Evolutionary conservation across 2,329 filamentous ascomycete genomes (phyloP).

Genomic region (Colletotrichum musae): DNA sequence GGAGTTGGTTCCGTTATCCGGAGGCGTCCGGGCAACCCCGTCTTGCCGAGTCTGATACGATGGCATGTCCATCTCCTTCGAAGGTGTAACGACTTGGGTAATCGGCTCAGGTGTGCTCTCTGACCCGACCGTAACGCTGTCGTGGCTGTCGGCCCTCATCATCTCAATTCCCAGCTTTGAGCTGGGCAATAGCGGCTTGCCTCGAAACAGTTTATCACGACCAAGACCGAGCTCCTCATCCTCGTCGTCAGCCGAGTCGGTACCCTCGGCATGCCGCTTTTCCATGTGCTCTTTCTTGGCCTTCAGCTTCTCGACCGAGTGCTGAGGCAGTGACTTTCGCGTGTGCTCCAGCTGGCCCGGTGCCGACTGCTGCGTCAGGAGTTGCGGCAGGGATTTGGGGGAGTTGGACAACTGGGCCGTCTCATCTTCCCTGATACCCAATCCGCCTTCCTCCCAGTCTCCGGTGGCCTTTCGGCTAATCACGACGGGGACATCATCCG

Average conservation of each 20-base stretch:
- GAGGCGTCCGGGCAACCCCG: constrained; percentile 47
- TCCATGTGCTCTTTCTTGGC: constrained; percentile 83
- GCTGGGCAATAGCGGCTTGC: constrained; percentile 75
- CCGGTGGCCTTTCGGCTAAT: constrained; percentile 80
- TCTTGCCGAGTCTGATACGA: constrained; percentile 46
- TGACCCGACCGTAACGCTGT: constrained; percentile 75
- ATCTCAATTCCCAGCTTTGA: constrained; percentile 97
- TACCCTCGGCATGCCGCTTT: constrained; percentile 79
- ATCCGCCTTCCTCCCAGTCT: constrained; percentile 84
- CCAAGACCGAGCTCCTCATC: constrained; percentile 85
- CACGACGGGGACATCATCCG: constrained; percentile 83
- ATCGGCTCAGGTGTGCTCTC: constrained; percentile 66
- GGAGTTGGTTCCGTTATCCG: constrained; percentile 45
- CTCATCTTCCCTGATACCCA: constrained; percentile 82
- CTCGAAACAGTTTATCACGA: constrained; percentile 63
- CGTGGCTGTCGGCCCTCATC: constrained; percentile 96
- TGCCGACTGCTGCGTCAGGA: constrained; percentile 75
- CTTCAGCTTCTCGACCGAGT: constrained; percentile 80
- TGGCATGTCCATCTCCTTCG: constrained; percentile 55
- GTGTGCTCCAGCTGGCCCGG: constrained; percentile 72
- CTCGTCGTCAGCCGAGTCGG: constrained; percentile 93
- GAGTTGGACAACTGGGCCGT: constrained; percentile 51
- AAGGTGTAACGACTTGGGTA: constrained; percentile 68
- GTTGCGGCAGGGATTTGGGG: constrained; percentile 63
- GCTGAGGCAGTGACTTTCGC: constrained; percentile 66